phyloP scores from a whole-genome alignment of 257 asterid species.

The Marsdenia floribunda region DNA sequence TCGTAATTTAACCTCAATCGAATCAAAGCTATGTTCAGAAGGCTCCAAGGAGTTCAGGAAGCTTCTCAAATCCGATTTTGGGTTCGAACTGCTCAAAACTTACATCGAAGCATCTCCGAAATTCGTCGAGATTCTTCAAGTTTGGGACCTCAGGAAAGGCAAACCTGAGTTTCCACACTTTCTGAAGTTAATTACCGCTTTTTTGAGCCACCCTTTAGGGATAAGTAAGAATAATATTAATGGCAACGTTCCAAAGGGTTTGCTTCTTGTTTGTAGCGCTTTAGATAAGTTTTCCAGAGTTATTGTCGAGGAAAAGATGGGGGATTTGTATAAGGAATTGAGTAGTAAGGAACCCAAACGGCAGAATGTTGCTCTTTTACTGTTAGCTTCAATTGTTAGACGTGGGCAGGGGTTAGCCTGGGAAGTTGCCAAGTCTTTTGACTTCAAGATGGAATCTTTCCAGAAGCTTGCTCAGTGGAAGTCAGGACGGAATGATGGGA shows the following conservation, averaged over 20 bases:
- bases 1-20: constrained; percentile 58
- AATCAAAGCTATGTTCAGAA: constrained; percentile 46
- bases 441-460: constrained; percentile 52
- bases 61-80: constrained; percentile 56
- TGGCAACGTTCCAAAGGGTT: constrained; percentile 2
- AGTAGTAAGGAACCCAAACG: constrained; percentile 61
- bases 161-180: constrained; percentile 48
- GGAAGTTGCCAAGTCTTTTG: constrained; percentile 67
- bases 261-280: constrained; percentile 15
- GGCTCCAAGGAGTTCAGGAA: constrained; percentile 65
- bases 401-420: constrained; percentile 64
- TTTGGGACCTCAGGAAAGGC: constrained; percentile 66
- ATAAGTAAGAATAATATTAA: constrained; percentile 23
- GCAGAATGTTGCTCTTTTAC: constrained; percentile 52
- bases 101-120: constrained; percentile 47
- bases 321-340: constrained; percentile 65
- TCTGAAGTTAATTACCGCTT: constrained; percentile 48
- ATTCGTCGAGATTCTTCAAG: constrained; percentile 61
- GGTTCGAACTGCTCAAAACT: constrained; percentile 36
- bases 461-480: constrained; percentile 67
- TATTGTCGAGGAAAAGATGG: constrained; percentile 54
- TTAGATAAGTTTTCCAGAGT: constrained; percentile 62
- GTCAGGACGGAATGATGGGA: constrained; percentile 39
- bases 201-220: constrained; percentile 39
- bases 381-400: constrained; percentile 61